Evolutionary conservation across 352 stramenopile species (phyloP), one percentile per base, ranked within the genome.

Genomic region (Globisporangium middletonii): DNA sequence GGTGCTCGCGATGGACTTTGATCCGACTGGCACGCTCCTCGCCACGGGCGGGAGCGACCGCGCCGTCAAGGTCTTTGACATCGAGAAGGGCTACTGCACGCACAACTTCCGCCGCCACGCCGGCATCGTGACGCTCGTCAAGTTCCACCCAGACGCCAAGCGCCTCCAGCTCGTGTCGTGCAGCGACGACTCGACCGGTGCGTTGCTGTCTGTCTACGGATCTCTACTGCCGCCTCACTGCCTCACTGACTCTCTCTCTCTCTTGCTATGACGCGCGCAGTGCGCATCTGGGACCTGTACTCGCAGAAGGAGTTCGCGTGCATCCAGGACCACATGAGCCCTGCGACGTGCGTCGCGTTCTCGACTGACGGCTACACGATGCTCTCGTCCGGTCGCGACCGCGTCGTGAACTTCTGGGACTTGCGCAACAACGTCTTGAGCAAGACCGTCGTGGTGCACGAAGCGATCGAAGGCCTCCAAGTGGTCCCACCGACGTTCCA

Each of bases 1-100:
- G 8, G 83, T 97, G 54, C 67, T 94, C 50, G 73, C 72, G 51
- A 93, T 97, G 80, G 82, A 77, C 30, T 95, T 96, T 60, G 90
- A 97, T 70, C 84, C 83, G 19, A 88, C 89, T 26, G 89, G 89
- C 43, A 97, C 88, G 52, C 70, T 99, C 60, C 72, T 99, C 9
- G 95, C 95, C 8, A 99, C 97, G 1, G 97, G 94, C 62, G 96
- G 94, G 26, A 95, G 96, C 33, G 97, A 99, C 73, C 93, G 95
- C 50, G 88, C 83, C 1, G 95, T 98, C 44, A 97, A 98, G 60
- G 92, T 98, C 27, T 98, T 95, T 56, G 90, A 97, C 69, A 78
- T 98, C 28, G 79, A 95, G 57, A 89, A 94, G 66, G 92, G 89
- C 30, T 97, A 88, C 68, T 97, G 86, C 69, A 98, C 93, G 55